Conservation (phyloP, 768 basidiomycete genomes). For the Boletus bicolor region DNA sequence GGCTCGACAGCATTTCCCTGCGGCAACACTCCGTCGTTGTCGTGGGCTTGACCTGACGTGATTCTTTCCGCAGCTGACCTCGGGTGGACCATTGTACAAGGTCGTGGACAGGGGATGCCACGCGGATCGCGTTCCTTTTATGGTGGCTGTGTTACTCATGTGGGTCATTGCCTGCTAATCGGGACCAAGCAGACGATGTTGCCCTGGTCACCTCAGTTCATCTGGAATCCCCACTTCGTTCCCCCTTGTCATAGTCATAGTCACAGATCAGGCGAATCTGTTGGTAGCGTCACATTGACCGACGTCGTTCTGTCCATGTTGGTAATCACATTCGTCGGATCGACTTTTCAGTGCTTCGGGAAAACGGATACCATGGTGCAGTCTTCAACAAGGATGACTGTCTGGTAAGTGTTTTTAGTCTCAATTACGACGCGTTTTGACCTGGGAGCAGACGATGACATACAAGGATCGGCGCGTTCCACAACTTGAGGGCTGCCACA, state of each 20-base stretch:
- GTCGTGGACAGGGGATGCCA: constrained; percentile 33
- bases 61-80: not conserved
- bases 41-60: not conserved
- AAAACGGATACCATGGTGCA: not conserved
- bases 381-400: not conserved
- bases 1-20: not conserved
- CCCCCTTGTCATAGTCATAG: not conserved
- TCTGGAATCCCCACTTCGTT: too few relatives aligned
- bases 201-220: not conserved
- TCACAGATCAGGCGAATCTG: not conserved
- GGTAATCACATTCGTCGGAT: not conserved
- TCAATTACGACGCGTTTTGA: not conserved
- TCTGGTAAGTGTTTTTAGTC: not conserved
- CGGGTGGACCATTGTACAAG: constrained; percentile 5
- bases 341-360: too few relatives aligned
- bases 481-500: not conserved
- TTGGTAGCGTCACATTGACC: not conserved
- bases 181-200: too few relatives aligned
- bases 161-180: too few relatives aligned
- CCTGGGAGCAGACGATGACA: not conserved
- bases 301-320: not conserved
- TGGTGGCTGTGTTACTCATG: constrained; percentile 14
- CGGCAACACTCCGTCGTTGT: not conserved
- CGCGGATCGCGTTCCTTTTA: constrained; percentile 10
- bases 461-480: not conserved